phyloP scores from a whole-genome alignment of 2,329 filamentous ascomycete genomes.

The Gnomoniopsis smithogilvyi region DNA sequence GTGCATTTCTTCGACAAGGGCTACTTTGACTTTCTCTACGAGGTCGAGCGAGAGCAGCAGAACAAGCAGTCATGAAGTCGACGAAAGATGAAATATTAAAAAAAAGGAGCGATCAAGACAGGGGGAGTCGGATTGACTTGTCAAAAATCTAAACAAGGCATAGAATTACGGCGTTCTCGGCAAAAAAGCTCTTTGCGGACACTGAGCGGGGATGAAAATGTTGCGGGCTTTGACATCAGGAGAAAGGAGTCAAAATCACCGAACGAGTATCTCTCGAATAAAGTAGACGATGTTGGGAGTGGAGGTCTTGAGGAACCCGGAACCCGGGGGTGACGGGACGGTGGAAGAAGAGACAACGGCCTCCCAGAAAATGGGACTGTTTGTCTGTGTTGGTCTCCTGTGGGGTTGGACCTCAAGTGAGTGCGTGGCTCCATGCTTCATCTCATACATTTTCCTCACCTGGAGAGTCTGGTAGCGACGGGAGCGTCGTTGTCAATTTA shows the following conservation, averaged over 20 bases:
- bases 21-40: constrained; percentile 98
- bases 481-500: not conserved
- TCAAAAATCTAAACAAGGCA: constrained; percentile 14
- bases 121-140: constrained; percentile 1
- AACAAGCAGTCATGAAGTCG: constrained; percentile 35
- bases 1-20: constrained; percentile 98
- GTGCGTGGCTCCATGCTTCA: too few species aligned
- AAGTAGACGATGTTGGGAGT: not conserved
- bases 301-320: too few species aligned
- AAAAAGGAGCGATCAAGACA: constrained; percentile 1
- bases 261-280: constrained; percentile 4
- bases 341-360: not conserved
- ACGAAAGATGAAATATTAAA: not conserved
- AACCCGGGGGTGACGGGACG: too few species aligned
- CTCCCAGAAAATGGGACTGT: too few species aligned
- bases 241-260: constrained; percentile 6
- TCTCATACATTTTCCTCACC: too few species aligned
- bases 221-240: constrained; percentile 10
- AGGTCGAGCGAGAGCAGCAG: constrained; percentile 84
- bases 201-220: not conserved
- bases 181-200: not conserved
- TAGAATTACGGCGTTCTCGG: constrained; percentile 19
- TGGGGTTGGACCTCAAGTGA: too few species aligned
- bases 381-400: too few species aligned
- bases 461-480: not conserved